These are phyloP conservation scores for Colletotrichum lentis DNA, from an alignment of 2,329 filamentous ascomycete genomes.

Conservation along the genomic window DNA sequence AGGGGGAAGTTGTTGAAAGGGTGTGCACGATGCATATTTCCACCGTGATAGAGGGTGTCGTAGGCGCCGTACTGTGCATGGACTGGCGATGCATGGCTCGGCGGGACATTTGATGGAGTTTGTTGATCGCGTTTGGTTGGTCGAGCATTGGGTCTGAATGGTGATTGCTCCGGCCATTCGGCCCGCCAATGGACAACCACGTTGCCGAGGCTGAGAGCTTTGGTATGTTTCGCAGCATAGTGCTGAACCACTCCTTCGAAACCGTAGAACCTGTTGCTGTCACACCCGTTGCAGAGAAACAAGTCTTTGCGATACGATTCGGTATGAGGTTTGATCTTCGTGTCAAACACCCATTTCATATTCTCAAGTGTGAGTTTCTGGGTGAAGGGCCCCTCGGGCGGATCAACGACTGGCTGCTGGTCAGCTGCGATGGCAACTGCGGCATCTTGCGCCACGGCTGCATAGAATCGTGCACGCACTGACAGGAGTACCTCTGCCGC, in stretches of 20 bases:
- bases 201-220: slow-evolving; percentile 72
- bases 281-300: slow-evolving; percentile 78
- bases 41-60: neutral
- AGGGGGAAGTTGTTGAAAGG: neutral
- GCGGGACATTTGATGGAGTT: slow-evolving; percentile 19
- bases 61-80: neutral
- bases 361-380: slow-evolving; percentile 78
- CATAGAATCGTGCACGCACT: slow-evolving; percentile 73
- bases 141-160: slow-evolving; percentile 71
- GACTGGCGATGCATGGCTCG: neutral
- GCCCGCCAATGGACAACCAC: slow-evolving; percentile 81
- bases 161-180: slow-evolving; percentile 80
- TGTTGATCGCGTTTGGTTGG: slow-evolving; percentile 38
- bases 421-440: slow-evolving; percentile 57
- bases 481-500: slow-evolving; percentile 75
- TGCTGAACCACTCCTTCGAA: slow-evolving; percentile 85
- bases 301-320: slow-evolving; percentile 73
- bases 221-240: slow-evolving; percentile 83
- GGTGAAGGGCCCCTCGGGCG: slow-evolving; percentile 62
- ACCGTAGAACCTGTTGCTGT: slow-evolving; percentile 73
- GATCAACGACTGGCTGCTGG: slow-evolving; percentile 55
- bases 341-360: slow-evolving; percentile 86
- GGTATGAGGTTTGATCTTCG: slow-evolving; percentile 75
- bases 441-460: slow-evolving; percentile 63
- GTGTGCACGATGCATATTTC: neutral